phyloP scores from a whole-genome alignment of 176 grass and related monocot species.

The Ampelocalamus luodianensis region DNA sequence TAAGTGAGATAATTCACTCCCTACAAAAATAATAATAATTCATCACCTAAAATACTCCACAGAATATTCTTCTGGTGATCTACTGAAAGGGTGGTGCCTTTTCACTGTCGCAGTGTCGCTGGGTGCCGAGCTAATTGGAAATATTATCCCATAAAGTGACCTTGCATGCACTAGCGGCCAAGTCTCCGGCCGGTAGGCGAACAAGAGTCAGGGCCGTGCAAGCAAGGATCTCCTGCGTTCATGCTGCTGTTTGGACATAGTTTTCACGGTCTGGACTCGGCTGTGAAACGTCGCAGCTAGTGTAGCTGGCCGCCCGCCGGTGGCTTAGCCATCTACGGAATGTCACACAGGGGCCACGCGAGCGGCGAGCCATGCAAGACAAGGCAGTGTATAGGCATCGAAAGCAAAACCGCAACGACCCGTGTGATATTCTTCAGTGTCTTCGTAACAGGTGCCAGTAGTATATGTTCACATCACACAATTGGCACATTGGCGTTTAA shows the following conservation, averaged over 20 bases:
- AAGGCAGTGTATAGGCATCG: background rate
- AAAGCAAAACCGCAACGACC: constrained; percentile 38
- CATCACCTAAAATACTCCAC: background rate
- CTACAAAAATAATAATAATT: background rate
- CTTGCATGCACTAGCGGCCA: background rate
- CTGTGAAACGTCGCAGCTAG: background rate
- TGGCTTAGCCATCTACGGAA: background rate
- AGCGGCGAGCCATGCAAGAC: background rate
- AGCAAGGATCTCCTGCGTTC: background rate
- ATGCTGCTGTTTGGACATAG: no score
- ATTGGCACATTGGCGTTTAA: constrained; percentile 18
- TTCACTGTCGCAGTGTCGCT: background rate
- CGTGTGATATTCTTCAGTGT: background rate
- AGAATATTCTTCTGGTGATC: background rate
- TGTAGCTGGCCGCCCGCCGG: background rate
- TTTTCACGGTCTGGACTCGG: background rate
- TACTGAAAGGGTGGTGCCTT: no score
- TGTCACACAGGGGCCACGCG: background rate
- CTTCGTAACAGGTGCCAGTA: no score
- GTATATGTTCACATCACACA: constrained; percentile 32
- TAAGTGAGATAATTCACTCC: background rate
- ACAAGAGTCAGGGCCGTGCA: background rate
- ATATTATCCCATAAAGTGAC: background rate
- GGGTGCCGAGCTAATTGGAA: background rate
- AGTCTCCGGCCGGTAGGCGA: background rate